Percentiles rank a stretch among this genome's conserved stretches.
phyloP scores from a whole-genome alignment of 169 alveolate genomes.

The Eimeria acervulina region DNA sequence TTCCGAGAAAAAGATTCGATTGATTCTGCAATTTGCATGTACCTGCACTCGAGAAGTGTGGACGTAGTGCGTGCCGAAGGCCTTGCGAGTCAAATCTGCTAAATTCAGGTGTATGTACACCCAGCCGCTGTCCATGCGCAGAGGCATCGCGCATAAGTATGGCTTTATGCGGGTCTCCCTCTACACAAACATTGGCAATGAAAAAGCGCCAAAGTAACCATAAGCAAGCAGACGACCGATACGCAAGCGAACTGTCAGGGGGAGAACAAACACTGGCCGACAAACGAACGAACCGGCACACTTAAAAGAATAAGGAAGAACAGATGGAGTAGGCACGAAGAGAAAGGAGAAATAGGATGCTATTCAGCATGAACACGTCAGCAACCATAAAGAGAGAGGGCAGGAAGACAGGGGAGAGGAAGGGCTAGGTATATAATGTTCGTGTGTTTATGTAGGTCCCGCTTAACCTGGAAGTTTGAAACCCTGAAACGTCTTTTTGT shows the following conservation, averaged over 20 bases:
- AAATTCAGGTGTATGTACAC: slow-evolving; percentile 97
- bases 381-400: background rate
- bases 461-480: slow-evolving; percentile 94
- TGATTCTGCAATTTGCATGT: slow-evolving; percentile 97
- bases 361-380: background rate
- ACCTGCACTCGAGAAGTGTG: slow-evolving; percentile 96
- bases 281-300: background rate
- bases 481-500: slow-evolving; percentile 97
- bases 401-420: background rate
- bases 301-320: no score
- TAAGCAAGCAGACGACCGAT: background rate
- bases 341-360: background rate
- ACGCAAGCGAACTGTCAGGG: background rate
- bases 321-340: background rate
- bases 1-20: slow-evolving; percentile 97
- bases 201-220: background rate
- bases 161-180: slow-evolving; percentile 96
- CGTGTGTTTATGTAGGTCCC: background rate
- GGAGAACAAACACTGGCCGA: background rate
- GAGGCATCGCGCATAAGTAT: slow-evolving; percentile 98
- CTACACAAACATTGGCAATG: slow-evolving; percentile 37
- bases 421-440: background rate
- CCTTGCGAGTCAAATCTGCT: slow-evolving; percentile 98
- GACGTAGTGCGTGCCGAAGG: slow-evolving; percentile 97
- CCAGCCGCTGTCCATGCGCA: slow-evolving; percentile 99